Evolutionary conservation across 2,329 filamentous ascomycete genomes (phyloP).

Genomic region (Diaporthe destruens): DNA sequence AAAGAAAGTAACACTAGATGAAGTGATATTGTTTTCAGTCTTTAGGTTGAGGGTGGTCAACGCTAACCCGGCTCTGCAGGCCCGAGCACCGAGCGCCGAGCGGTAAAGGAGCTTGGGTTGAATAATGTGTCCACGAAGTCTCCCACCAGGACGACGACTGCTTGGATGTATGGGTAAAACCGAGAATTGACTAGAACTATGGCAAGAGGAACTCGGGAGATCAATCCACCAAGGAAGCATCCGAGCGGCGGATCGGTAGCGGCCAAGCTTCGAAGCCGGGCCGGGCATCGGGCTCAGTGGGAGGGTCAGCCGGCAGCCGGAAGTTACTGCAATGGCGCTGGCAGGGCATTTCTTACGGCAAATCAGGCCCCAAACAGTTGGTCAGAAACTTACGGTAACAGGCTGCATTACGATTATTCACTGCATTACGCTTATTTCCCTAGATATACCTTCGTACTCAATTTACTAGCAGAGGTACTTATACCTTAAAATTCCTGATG

Average conservation of each 20-base stretch:
- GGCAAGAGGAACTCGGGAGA: neutral
- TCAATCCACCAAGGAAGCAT: neutral
- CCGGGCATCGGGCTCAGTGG: neutral
- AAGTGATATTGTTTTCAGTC: neutral
- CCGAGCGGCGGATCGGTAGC: neutral
- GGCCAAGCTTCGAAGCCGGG: neutral
- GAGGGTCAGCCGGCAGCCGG: neutral
- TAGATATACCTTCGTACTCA: no score
- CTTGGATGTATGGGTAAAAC: no score
- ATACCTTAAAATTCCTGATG: no score
- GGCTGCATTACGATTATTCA: no score
- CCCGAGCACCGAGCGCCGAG: conserved; percentile 5
- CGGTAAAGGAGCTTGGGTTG: neutral
- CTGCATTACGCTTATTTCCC: no score
- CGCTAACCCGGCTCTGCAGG: neutral
- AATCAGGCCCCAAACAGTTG: no score
- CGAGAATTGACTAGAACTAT: neutral
- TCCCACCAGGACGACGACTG: neutral
- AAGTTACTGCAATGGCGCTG: no score
- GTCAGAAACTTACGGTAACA: no score
- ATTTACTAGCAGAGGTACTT: no score
- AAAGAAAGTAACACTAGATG: neutral
- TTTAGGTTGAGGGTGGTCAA: neutral
- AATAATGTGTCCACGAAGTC: neutral
- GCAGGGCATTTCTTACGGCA: no score